Base-by-base conservation (phyloP, 495 filamentous ascomycete genomes). In the Collariella sp. region DNA sequence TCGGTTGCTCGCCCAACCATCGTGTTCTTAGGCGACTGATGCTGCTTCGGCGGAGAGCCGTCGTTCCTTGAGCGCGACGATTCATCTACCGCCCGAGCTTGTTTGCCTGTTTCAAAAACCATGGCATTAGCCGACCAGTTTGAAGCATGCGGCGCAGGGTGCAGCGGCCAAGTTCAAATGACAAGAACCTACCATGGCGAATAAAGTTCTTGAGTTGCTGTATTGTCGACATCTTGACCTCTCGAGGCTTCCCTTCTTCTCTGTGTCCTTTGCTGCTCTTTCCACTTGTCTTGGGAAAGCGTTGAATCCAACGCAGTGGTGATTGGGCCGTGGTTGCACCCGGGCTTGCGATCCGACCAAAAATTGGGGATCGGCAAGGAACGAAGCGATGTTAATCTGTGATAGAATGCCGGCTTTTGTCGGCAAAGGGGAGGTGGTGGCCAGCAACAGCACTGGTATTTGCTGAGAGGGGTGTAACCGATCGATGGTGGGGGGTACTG, bases 171-270 rank as follows among this genome's bases (percentile, higher is more conserved):
- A 15, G 13, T 18, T 6, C n/a, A 10, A 26, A 16, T 44, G 24
- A 33, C 22, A 18, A 55, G 20, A 44, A 57, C 73, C 49, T 70
- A 79, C 90, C 91, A 76, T 96, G 93, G 54, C 93, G 88, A 73
- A 98, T 94, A 71, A 98, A 91, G 72, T 96, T 98, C 73, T 98
- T 96, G 52, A 98, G 63, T 58, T 76, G 74, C 46, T 78, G 75
- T 75, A 91, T 89, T 48, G 87, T 88, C 64, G 84, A 86, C 85
- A 88, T 88, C 55, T 51, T 75, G 61, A 50, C 55, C 50, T 50
- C 36, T 46, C 29, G 31, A 41, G 20, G 11, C 33, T 33, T 35
- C 16, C 38, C 15, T 46, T 19, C 5, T 34, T 6, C 20, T 39
- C n/a, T 43, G 11, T 40, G 31, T 34, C 10, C 15, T 33, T 12